phyloP scores from a whole-genome alignment of 768 basidiomycete species.

The Tricholoma matsutake region DNA sequence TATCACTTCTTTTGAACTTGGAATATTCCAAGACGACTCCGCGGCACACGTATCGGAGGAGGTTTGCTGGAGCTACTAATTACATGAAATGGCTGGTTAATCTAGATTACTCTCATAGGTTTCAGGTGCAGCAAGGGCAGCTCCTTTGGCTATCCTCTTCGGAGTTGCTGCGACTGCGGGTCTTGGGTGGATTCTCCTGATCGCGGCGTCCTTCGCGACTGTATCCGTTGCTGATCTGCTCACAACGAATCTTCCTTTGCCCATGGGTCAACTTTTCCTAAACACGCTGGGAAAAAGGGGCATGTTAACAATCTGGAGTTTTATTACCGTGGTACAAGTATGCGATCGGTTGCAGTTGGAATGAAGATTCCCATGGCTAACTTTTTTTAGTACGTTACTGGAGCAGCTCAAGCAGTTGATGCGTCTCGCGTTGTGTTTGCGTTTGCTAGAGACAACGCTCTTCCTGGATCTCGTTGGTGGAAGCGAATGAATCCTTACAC shows the following conservation, averaged over 20 bases:
- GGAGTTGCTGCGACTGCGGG: slow-evolving; percentile 57
- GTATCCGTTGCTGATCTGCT: slow-evolving; percentile 51
- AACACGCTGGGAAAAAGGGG: slow-evolving; percentile 63
- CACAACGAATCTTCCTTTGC: slow-evolving; percentile 49
- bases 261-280: slow-evolving; percentile 72
- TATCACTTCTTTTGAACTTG: not conserved
- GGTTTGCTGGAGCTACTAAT: not conserved
- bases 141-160: slow-evolving; percentile 67
- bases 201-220: slow-evolving; percentile 65
- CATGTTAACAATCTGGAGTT: slow-evolving; percentile 71
- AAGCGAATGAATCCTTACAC: slow-evolving; percentile 56
- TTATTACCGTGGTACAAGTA: slow-evolving; percentile 59
- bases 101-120: slow-evolving; percentile 22
- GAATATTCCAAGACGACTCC: slow-evolving; percentile 54
- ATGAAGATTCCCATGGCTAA: not conserved
- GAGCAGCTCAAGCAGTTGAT: slow-evolving; percentile 72
- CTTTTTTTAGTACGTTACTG: slow-evolving; percentile 57
- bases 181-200: slow-evolving; percentile 64
- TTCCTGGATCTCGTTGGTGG: slow-evolving; percentile 72
- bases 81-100: not conserved
- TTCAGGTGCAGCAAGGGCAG: slow-evolving; percentile 57
- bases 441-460: slow-evolving; percentile 70
- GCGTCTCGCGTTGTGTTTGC: slow-evolving; percentile 75
- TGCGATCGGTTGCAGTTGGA: not conserved
- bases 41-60: slow-evolving; percentile 78